Percentiles rank a stretch among this genome's conserved stretches.
These are phyloP conservation scores for Camellia japonica DNA, from an alignment of 148 eudicot species.

Conservation along the genomic window DNA sequence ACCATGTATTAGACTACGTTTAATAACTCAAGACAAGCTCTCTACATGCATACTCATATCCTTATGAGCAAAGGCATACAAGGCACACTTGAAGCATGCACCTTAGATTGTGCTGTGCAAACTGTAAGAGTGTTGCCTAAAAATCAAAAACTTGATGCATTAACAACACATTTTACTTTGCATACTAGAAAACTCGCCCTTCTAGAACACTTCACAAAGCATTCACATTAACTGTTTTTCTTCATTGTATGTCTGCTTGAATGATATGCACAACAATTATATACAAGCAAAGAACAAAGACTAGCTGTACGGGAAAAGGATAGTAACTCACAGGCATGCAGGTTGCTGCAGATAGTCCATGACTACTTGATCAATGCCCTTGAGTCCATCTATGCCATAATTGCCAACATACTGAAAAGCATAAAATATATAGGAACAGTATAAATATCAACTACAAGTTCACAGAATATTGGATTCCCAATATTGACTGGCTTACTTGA, in stretches of 20 bases:
- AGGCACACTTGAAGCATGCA: too few relatives aligned
- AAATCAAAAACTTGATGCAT: too few relatives aligned
- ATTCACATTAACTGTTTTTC: not conserved
- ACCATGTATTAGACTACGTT: too few relatives aligned
- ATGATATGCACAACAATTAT: not conserved
- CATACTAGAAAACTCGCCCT: not conserved
- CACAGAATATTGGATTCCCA: not conserved
- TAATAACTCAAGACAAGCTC: too few relatives aligned
- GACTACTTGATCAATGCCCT: conserved; percentile 60
- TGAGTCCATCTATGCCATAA: conserved; percentile 35
- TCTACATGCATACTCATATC: too few relatives aligned
- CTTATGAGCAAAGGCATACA: too few relatives aligned
- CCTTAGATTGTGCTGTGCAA: too few relatives aligned
- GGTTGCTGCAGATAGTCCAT: conserved; percentile 60
- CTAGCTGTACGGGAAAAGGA: not conserved
- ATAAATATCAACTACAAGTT: not conserved
- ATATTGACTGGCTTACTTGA: conserved; percentile 41
- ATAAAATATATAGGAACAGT: not conserved
- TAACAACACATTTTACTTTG: too few relatives aligned
- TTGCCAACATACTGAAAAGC: conserved; percentile 40
- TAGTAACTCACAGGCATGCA: conserved; percentile 47
- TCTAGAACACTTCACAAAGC: not conserved
- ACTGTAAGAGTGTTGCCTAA: too few relatives aligned
- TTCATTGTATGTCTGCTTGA: not conserved
- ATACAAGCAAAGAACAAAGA: not conserved